A percentile compares a stretch with the other conserved stretches of the same genome.
These are phyloP conservation scores for Plectosphaerella plurivora DNA, from an alignment of 2,329 filamentous ascomycete genomes.

Conservation along the genomic window DNA sequence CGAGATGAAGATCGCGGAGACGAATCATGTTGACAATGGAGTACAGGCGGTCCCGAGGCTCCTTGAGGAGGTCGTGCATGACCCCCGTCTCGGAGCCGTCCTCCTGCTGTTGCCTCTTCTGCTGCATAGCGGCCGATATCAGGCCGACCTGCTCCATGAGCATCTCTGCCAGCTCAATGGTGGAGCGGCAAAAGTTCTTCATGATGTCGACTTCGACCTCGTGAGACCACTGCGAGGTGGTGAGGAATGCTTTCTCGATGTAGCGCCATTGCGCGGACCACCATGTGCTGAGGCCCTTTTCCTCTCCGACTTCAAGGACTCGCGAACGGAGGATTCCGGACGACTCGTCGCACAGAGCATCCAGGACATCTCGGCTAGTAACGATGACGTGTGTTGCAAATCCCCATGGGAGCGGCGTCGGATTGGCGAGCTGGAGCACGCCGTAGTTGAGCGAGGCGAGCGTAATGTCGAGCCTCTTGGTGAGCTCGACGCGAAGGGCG, in stretches of 20 bases:
- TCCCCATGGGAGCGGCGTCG: slow-evolving; percentile 44
- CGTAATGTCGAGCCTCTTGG: slow-evolving; percentile 36
- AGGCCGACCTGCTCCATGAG: slow-evolving; percentile 83
- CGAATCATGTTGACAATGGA: slow-evolving; percentile 85
- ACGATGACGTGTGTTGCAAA: slow-evolving; percentile 54
- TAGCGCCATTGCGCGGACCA: slow-evolving; percentile 84
- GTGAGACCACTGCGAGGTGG: slow-evolving; percentile 79
- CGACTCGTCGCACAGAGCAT: slow-evolving; percentile 50
- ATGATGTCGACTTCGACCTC: slow-evolving; percentile 71
- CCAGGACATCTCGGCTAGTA: slow-evolving; percentile 53
- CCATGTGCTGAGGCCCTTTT: slow-evolving; percentile 65
- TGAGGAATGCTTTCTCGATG: slow-evolving; percentile 74
- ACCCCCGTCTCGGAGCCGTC: slow-evolving; percentile 28
- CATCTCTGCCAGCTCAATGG: slow-evolving; percentile 87
- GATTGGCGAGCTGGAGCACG: slow-evolving; percentile 23
- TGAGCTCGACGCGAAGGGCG: slow-evolving; percentile 42
- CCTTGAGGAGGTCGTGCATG: slow-evolving; percentile 51
- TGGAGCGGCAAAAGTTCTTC: slow-evolving; percentile 90
- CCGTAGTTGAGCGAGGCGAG: slow-evolving; percentile 36
- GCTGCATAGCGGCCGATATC: slow-evolving; percentile 64
- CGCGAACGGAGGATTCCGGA: slow-evolving; percentile 52
- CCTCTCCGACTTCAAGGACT: slow-evolving; percentile 56
- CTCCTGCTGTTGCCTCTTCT: slow-evolving; percentile 10
- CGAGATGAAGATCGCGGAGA: slow-evolving; percentile 81
- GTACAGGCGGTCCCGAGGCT: slow-evolving; percentile 58